Evolutionary conservation across 1,284 basidiomycete genomes (phyloP).

Genomic region (Hemileia vastatrix): DNA sequence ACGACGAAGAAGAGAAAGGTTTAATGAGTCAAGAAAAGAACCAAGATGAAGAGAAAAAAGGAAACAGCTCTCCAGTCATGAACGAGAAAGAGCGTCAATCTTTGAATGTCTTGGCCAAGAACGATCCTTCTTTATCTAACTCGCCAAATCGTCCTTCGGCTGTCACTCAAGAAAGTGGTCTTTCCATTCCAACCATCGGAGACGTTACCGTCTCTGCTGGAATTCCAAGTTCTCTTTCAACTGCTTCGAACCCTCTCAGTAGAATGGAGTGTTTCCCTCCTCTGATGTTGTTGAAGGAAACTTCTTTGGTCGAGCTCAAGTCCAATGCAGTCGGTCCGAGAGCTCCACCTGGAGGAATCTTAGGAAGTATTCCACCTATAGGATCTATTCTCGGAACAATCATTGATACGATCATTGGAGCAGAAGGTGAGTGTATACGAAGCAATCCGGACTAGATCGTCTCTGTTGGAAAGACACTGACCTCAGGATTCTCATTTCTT

Average conservation of each 20-base stretch:
- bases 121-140: background rate
- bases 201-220: background rate
- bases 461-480: too few species aligned
- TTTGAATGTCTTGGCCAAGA: background rate
- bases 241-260: conserved; percentile 25
- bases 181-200: background rate
- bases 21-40: background rate
- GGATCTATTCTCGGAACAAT: conserved; percentile 31
- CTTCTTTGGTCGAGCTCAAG: conserved; percentile 36
- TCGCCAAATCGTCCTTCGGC: background rate
- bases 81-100: background rate
- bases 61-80: background rate
- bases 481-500: too few species aligned
- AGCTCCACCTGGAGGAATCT: conserved; percentile 33
- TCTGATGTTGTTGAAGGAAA: conserved; percentile 34
- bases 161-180: background rate
- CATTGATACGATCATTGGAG: conserved; percentile 36
- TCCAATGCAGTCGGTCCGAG: conserved; percentile 38
- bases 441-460: background rate
- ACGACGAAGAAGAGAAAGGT: background rate
- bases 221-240: conserved; percentile 11
- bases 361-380: conserved; percentile 23
- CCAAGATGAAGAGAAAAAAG: background rate
- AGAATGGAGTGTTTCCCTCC: conserved; percentile 35
- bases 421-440: conserved; percentile 25